phyloP scores from a whole-genome alignment of 2,329 filamentous ascomycete genomes.

The Microsporum canis region DNA sequence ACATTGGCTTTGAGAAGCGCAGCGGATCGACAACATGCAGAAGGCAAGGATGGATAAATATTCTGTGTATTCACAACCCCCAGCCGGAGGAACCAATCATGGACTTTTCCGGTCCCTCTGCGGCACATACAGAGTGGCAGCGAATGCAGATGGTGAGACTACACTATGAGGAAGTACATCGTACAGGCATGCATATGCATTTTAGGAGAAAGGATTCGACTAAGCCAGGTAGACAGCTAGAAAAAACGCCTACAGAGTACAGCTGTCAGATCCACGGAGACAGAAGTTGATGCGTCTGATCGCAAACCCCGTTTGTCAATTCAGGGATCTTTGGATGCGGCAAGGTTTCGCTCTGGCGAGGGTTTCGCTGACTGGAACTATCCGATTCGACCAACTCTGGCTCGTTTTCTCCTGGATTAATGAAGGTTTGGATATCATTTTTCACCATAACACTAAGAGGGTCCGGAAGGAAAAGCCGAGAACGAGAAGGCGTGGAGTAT shows the following conservation, averaged over 20 bases:
- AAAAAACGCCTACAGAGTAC: background rate
- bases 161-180: background rate
- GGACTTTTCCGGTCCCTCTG: background rate
- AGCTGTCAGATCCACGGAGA: background rate
- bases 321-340: background rate
- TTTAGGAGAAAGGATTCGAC: background rate
- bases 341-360: background rate
- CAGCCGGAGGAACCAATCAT: background rate
- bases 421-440: background rate
- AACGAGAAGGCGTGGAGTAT: background rate
- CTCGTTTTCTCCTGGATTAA: background rate
- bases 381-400: background rate
- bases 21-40: background rate
- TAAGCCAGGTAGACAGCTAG: background rate
- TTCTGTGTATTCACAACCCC: background rate
- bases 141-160: background rate
- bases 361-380: background rate
- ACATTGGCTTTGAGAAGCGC: background rate
- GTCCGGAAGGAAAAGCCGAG: background rate
- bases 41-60: background rate
- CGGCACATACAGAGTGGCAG: background rate
- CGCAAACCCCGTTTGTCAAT: background rate
- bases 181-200: background rate
- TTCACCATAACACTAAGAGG: background rate
- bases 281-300: background rate